Evolutionary conservation across 495 filamentous ascomycete species (phyloP), one percentile per base, ranked within the genome.

Genomic region (Monascus purpureus): DNA sequence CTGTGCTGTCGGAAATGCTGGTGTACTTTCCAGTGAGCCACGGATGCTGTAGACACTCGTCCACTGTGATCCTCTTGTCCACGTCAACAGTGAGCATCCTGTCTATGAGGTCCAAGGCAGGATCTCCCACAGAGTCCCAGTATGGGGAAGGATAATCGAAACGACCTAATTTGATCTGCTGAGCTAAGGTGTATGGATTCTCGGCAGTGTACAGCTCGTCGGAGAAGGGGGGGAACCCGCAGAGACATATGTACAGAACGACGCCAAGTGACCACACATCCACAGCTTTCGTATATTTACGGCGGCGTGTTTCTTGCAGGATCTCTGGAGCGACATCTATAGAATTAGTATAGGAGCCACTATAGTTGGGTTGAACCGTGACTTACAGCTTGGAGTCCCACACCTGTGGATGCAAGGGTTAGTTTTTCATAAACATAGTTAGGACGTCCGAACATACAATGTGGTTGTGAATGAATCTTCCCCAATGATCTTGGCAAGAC

Each of bases 391-490:
- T 28, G 90, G 90, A 9, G 90, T 97, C 35, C 90, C 90, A 52
- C 90, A 97, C 33, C 73, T 77, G 35, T 33, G 17, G 23, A 35
- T 23, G 17, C 12, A 2, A 27, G 20, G 20, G 43, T 42, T 43
- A 45, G 45, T 26, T 17, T 23, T 13, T 30, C 3, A 13, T 32
- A 18, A 53, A 29, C 9, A 11, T 11, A 25, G 29, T 13, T 12
- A 25, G 17, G 16, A 35, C 11, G 18, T 14, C 4, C 8, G 7
- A 28, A 63, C 73, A 55, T 61, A 79, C 50, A 99, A 62, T 0
- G 92, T 95, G 2, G 90, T 96, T 6, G 92, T 96, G 46, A 99
- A 99, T 2, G 88, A 95, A 42, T 95, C 85, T 52, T 96, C 92
- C 17, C 92, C 92, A 47, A 96, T 94, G 41, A 96, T 96, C 53